A percentile compares a stretch with the other conserved stretches of the same genome.
Evolutionary conservation across 345 rosid species (phyloP).

Genomic region (Arabis alpina): DNA sequence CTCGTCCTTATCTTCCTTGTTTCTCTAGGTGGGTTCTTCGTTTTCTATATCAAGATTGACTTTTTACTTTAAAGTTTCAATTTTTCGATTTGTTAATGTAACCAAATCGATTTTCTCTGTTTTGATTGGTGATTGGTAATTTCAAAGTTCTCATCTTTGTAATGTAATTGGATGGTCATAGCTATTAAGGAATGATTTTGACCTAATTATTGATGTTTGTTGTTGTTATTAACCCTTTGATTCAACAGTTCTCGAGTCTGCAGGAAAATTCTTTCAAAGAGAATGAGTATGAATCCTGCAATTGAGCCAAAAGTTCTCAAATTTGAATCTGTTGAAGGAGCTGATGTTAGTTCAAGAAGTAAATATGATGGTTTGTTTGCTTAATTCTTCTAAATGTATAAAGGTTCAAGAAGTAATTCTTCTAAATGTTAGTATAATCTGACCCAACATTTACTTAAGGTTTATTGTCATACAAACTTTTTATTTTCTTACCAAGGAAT

Average conservation of each 20-base stretch:
- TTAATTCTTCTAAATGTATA: not conserved
- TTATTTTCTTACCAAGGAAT: constrained; percentile 8
- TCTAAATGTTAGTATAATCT: too few relatives aligned
- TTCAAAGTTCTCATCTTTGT: too few relatives aligned
- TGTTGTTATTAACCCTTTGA: not conserved
- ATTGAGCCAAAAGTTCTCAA: constrained; percentile 47
- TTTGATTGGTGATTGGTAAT: too few relatives aligned
- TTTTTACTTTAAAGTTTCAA: too few relatives aligned
- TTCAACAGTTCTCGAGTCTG: constrained; percentile 24
- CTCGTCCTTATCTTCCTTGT: too few relatives aligned
- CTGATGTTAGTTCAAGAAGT: constrained; percentile 46
- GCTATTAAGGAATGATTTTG: constrained; percentile 1
- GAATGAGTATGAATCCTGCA: constrained; percentile 57
- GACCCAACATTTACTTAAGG: too few relatives aligned
- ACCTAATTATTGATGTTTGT: not conserved
- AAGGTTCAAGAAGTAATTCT: too few relatives aligned
- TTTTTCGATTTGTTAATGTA: too few relatives aligned
- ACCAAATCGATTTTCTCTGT: too few relatives aligned
- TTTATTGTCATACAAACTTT: constrained; percentile 30
- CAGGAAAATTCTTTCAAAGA: constrained; percentile 42
- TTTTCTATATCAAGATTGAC: too few relatives aligned
- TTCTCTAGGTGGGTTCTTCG: too few relatives aligned
- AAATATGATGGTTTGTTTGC: constrained; percentile 53
- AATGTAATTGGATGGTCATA: too few relatives aligned
- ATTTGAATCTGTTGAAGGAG: constrained; percentile 59